Evolutionary conservation across 2,329 filamentous ascomycete species (phyloP).

Genomic region (Hortaea werneckii): DNA sequence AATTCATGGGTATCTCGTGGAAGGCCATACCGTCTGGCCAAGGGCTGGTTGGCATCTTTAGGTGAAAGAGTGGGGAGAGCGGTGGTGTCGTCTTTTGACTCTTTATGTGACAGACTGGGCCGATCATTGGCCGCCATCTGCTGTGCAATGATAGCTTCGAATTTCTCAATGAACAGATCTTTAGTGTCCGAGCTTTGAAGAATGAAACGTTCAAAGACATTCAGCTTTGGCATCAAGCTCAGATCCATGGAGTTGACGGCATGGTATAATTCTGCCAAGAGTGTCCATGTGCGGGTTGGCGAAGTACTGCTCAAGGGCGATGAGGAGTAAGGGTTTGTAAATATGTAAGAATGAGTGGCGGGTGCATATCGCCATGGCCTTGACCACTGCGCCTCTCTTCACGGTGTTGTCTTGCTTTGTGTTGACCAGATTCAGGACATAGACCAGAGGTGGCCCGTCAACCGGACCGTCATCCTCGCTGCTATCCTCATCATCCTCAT

Average conservation of each 20-base stretch:
- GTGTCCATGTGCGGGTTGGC: conserved; percentile 83
- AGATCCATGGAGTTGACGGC: conserved; percentile 96
- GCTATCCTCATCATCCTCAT: conserved; percentile 25
- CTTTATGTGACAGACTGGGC: not conserved
- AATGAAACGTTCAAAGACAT: conserved; percentile 71
- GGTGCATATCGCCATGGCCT: conserved; percentile 98
- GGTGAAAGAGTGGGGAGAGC: conserved; percentile 28
- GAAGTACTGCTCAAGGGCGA: conserved; percentile 95
- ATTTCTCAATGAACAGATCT: conserved; percentile 95
- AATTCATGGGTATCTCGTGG: conserved; percentile 96
- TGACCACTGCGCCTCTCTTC: conserved; percentile 86
- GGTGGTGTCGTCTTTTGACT: conserved; percentile 5
- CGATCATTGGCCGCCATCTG: conserved; percentile 49
- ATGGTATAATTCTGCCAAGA: conserved; percentile 71
- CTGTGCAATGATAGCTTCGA: conserved; percentile 85
- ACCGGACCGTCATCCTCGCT: conserved; percentile 44
- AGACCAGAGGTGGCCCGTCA: conserved; percentile 86
- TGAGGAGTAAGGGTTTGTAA: conserved; percentile 86
- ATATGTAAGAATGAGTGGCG: conserved; percentile 96
- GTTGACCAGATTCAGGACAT: conserved; percentile 94
- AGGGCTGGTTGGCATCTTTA: conserved; percentile 42
- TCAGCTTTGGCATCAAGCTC: conserved; percentile 80
- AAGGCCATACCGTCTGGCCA: conserved; percentile 54
- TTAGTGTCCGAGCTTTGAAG: conserved; percentile 86
- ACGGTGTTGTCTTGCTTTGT: conserved; percentile 92